Conservation (phyloP, 176 grass and related monocot genomes). For the Alopecurus myosuroides region DNA sequence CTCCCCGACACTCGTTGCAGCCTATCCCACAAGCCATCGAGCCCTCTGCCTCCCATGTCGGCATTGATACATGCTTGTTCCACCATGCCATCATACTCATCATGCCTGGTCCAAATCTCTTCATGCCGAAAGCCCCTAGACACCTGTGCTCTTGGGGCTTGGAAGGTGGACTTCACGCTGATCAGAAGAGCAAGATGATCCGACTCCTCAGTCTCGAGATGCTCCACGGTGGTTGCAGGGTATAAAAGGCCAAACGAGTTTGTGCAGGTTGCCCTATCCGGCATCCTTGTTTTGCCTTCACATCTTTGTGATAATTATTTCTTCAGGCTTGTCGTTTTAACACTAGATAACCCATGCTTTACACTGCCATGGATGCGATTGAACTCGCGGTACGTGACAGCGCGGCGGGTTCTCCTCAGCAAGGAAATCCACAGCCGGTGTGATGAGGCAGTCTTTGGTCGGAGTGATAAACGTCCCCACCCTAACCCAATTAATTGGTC, state of each 20-base stretch:
- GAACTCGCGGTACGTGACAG: slow-evolving; percentile 50
- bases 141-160: fast-evolving
- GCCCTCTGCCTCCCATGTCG: fast-evolving
- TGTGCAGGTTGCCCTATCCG: too few species aligned
- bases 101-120: not conserved
- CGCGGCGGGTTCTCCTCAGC: not conserved
- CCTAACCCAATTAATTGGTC: too few species aligned
- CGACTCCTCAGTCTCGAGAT: not conserved
- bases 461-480: slow-evolving; percentile 50
- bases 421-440: not conserved
- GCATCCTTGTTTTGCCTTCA: not conserved
- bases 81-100: not conserved
- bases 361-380: not conserved
- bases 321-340: not conserved
- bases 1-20: not conserved
- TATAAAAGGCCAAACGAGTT: too few species aligned
- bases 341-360: not conserved
- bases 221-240: not conserved
- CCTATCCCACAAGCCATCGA: fast-evolving
- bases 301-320: not conserved
- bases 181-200: not conserved
- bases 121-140: not conserved
- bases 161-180: fast-evolving
- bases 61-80: not conserved
- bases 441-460: slow-evolving; percentile 34